Base-by-base conservation (phyloP, 2,329 filamentous ascomycete species). In the Sclerotinia trifoliorum region DNA sequence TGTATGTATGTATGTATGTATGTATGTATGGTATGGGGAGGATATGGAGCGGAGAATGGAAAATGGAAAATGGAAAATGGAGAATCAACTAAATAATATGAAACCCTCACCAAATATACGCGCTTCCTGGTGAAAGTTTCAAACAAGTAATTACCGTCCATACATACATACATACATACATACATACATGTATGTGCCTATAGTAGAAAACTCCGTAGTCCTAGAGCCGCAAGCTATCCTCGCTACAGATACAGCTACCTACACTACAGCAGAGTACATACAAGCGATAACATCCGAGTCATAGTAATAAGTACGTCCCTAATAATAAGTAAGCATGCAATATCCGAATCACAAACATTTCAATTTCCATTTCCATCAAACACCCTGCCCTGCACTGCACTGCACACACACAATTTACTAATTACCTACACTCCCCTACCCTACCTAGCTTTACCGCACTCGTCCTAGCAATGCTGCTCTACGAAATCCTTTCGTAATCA, bases 311-410 rank as follows among this genome's bases (percentile, higher is more conserved):
- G 29, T 29, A 29, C 29, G 29, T 29, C 2, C 32, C 6, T 32
- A 32, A 10, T 32, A 32, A 32, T 8, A 35, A 42, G 39, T 15
- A 51, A 62, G 46, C 49, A 51, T 51, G 44, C 49, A 62, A 62
- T 62, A 26, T 62, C 58, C 58, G 58, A 62, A 49, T 51, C 58
- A 51, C 60, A 48, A 61, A 61, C 58, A 48, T 35, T 61, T 61
- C 44, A 62, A 62, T 62, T 26, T 62, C 46, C 21, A 62, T 62
- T 26, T 62, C 46, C 21, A 62, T 51, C 60, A 49, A 62, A 49
- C 58, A 24, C 44, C 13, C 42, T 26, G 32, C 57, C 8, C 29
- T 29, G 29, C 29, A 29, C 5, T 39, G 35, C 35, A 39, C 35
- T 39, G 39, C 39, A 39, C 39, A 11, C 39, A 39, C 35, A 35